Percentiles rank a stretch among this genome's conserved stretches.
Evolutionary conservation across 345 rosid species (phyloP).

Genomic region (Eucalyptus rudis): DNA sequence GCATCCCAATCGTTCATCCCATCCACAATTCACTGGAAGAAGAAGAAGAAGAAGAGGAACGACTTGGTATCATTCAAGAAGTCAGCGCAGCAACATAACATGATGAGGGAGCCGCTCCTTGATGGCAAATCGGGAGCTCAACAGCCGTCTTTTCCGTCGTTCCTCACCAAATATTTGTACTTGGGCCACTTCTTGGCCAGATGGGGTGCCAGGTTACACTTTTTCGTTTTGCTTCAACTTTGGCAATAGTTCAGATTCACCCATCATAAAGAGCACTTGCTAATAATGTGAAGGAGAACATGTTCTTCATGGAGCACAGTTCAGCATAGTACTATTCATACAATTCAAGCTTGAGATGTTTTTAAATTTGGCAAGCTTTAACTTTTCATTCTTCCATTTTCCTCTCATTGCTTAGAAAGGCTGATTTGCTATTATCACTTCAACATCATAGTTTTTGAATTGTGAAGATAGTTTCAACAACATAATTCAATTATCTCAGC

Average conservation of each 20-base stretch:
- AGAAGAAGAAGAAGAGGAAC: background rate
- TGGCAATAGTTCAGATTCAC: background rate
- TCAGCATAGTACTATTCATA: background rate
- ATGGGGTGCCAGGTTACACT: conserved; percentile 70
- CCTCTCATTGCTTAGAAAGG: background rate
- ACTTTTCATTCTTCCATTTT: background rate
- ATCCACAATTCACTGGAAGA: background rate
- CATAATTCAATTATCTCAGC: background rate
- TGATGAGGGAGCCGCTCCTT: background rate
- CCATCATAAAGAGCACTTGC: background rate
- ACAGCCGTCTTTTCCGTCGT: background rate
- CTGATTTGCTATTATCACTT: background rate
- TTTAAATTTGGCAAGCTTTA: background rate
- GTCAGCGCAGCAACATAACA: background rate
- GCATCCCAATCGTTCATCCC: background rate
- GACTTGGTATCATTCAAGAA: background rate
- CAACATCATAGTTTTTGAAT: background rate
- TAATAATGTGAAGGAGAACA: background rate
- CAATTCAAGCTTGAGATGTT: background rate
- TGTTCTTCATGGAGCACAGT: background rate
- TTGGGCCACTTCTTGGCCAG: conserved; percentile 71
- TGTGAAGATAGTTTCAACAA: background rate
- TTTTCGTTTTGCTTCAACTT: background rate
- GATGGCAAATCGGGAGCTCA: background rate
- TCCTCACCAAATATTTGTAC: conserved; percentile 32